Base-by-base conservation (phyloP, 306 rosid species). In the Hippophae gyantsensis region DNA sequence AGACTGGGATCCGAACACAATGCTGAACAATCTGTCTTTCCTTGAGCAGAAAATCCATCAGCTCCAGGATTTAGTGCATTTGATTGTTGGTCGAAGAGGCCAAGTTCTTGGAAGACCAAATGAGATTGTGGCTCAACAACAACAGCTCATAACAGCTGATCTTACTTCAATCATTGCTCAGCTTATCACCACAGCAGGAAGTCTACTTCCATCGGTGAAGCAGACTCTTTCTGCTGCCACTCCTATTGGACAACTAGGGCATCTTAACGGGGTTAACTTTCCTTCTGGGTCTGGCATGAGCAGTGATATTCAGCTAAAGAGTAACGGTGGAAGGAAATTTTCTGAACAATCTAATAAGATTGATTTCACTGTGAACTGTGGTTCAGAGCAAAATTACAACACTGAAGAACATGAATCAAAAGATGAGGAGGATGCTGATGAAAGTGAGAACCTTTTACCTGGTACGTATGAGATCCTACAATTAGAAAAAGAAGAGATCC, bases 391-490 rank as follows among this genome's bases (percentile, higher is more conserved):
- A 51, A 78, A 60, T 70, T 60, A 60, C 80, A 38, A 69, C 25
- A 43, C 83, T 43, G 96, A 85, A 71, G 99, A 88, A 58, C 95
- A 82, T 9, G 99, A 88, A 56, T 49, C 62, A n/a, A 93, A 86
- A 67, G 99, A 93, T 18, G 99, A 93, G 48, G 96, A 92, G 53
- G 99, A 93, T 58, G 77, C 71, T 46, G 99, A 93, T 0, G 99
- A 93, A 48, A 86, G 93, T 8, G 99, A 93, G 83, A 75, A 82
- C 74, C 96, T 93, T 72, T 86, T 84, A 0, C 93, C 93, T 7
- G 99, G 99, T 69, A 82, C 95, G 3, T 93, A 88, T 1, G 99
- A 93, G 83, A 93, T 93, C 63, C 72, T 93, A 48, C 99, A 93
- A 66, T 64, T 93, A 18, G 99, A 88, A 56, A 93, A 93, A 65